These are phyloP conservation scores for Hebeloma cylindrosporum DNA, from an alignment of 768 basidiomycete genomes.

Conservation along the genomic window DNA sequence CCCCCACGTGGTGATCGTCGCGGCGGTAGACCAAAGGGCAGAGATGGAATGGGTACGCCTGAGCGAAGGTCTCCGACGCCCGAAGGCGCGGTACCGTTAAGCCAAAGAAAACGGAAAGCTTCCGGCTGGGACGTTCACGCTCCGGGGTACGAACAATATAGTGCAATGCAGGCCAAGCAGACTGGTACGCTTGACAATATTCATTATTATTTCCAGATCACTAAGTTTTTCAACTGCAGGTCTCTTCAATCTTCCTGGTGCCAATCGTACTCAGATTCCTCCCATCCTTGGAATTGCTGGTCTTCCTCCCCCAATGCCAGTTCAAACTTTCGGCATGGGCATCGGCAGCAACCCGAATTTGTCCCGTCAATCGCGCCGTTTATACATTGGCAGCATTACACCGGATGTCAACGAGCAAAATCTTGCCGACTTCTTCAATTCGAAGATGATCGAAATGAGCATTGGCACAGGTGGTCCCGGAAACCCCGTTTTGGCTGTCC, in stretches of 20 bases:
- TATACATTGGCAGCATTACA: slow-evolving; percentile 97
- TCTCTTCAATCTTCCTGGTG: slow-evolving; percentile 94
- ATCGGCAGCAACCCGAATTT: slow-evolving; percentile 86
- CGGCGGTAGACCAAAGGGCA: slow-evolving; percentile 48
- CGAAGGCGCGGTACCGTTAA: slow-evolving; percentile 74
- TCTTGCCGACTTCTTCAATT: slow-evolving; percentile 91
- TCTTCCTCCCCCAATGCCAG: slow-evolving; percentile 79
- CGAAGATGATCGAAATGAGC: slow-evolving; percentile 91
- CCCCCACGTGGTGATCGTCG: slow-evolving; percentile 32
- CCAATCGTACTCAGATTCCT: slow-evolving; percentile 85
- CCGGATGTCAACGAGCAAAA: slow-evolving; percentile 93
- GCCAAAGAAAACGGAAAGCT: slow-evolving; percentile 84
- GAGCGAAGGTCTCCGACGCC: slow-evolving; percentile 91
- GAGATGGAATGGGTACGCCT: slow-evolving; percentile 63
- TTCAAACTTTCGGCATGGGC: slow-evolving; percentile 84
- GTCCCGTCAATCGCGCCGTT: slow-evolving; percentile 88
- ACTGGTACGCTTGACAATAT: slow-evolving; percentile 60
- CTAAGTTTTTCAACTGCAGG: slow-evolving; percentile 47
- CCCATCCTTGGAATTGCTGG: slow-evolving; percentile 82
- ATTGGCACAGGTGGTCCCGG: slow-evolving; percentile 83
- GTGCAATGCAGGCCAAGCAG: slow-evolving; percentile 96
- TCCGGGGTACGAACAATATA: slow-evolving; percentile 92
- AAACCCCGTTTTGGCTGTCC: slow-evolving; percentile 89
- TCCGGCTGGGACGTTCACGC: slow-evolving; percentile 98
- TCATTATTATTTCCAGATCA: slow-evolving; percentile 10